Base-by-base conservation (phyloP, 2,329 filamentous ascomycete species). In the Furcasterigmium sp. region DNA sequence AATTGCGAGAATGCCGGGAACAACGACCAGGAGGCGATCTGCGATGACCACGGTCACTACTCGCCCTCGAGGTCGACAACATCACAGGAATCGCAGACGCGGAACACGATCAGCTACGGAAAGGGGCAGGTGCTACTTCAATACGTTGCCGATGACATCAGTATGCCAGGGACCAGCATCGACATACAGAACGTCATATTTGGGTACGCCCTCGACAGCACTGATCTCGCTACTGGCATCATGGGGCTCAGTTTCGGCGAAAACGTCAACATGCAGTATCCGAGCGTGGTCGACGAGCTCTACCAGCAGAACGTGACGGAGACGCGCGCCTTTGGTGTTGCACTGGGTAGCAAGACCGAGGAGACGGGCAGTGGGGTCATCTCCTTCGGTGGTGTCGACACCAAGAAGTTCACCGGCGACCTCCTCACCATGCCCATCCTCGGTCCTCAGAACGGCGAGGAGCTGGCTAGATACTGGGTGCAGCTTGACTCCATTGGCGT, bases 311-410 rank as follows among this genome's bases (percentile, higher is more conserved):
- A 51, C 15, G 41, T 56, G 11, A 58, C 55, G 30, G 46, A 56
- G 42, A 53, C 58, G 9, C 54, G 51, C 21, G 56, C 57, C 11
- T 60, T 64, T 38, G 56, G 59, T 32, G 50, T 65, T 13, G 58
- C 57, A n/a, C 57, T 65, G 10, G 60, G 61, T 15, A 54, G 46
- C 32, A 56, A 56, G 44, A 47, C 51, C 18, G 53, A 57, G 43
- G 41, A 46, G 18, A 51, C 46, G 14, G 42, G 44, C 34, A 54
- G 52, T 41, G 62, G 61, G 5, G 47, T 53, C 32, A 48, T 65
- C 43, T 57, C 72, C 17, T 72, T 73, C 47, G 70, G 70, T 32
- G 70, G 68, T 35, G 59, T 72, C 20, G 70, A 73, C 54, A 71
- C 66, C 15, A 63, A 59, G 32, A 71, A 73, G 53, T 73, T 62